Conservation (phyloP, 1,139 yeast species). For the Geotrichum europaeum region DNA sequence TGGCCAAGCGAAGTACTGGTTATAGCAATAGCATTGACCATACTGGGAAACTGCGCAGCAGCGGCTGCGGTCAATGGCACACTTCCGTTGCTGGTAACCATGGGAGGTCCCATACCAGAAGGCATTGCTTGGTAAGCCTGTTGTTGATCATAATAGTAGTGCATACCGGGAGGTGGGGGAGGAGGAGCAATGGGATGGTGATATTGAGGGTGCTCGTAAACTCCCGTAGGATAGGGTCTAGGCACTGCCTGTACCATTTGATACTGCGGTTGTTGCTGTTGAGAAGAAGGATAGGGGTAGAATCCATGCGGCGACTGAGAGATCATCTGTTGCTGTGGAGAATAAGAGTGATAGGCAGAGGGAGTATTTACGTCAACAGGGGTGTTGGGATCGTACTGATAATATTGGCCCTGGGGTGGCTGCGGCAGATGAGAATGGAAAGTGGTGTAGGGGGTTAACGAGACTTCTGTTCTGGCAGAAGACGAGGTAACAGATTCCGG, state of each 20-base stretch:
- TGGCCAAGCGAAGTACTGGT: conserved; percentile 28
- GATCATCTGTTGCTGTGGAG: conserved; percentile 11
- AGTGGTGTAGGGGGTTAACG: not conserved
- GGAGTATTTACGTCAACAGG: not conserved
- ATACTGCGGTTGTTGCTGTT: conserved; percentile 8
- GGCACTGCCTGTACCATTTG: conserved; percentile 14
- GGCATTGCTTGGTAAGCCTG: not conserved
- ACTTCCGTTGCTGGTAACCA: not conserved
- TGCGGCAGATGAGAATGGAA: conserved; percentile 13
- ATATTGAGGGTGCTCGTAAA: conserved; percentile 7
- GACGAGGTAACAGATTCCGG: conserved; percentile 4
- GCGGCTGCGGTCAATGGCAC: conserved; percentile 18
- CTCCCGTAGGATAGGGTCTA: conserved; percentile 9
- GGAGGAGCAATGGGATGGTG: conserved; percentile 1
- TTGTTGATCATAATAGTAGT: not conserved
- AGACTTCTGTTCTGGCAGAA: not conserved
- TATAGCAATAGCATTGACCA: conserved; percentile 26
- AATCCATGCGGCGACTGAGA: conserved; percentile 18
- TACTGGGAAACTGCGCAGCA: conserved; percentile 32
- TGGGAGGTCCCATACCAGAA: not conserved
- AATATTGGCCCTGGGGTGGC: conserved; percentile 2
- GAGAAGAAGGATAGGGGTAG: conserved; percentile 13
- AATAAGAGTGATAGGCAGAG: conserved; percentile 9
- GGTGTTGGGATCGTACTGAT: not conserved
- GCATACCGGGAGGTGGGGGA: not conserved